Base-by-base conservation (phyloP, 768 basidiomycete species). In the Hysterangium stoloniferum region DNA sequence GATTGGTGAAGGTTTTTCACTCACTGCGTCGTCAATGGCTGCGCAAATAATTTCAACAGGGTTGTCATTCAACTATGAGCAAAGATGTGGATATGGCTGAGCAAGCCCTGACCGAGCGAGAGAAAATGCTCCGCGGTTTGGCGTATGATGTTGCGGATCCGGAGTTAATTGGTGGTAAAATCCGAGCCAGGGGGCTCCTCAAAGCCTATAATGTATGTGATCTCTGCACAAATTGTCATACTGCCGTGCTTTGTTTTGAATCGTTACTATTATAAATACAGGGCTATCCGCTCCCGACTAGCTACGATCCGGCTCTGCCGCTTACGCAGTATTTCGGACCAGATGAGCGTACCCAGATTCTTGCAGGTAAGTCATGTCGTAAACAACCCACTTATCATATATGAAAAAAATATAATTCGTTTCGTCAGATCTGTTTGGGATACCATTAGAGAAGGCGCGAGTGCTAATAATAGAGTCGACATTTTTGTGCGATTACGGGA, bases 391-490 rank as follows among this genome's bases (percentile, higher is more conserved):
- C n/a, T n/a, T n/a, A n/a, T n/a, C n/a, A n/a, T n/a, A n/a, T n/a
- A n/a, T n/a, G n/a, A n/a, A n/a, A n/a, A n/a, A n/a, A n/a, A n/a
- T n/a, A n/a, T n/a, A n/a, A n/a, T n/a, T n/a, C n/a, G n/a, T n/a
- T n/a, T n/a, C n/a, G n/a, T n/a, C n/a, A n/a, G 56, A 57, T 19
- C 40, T 57, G 15, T 56, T 57, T 40, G 6, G 28, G 2, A 42
- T 56, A 15, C 15, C 45, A 9, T 35, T 56, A n/a, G 52, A 48
- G 12, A 48, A 53, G n/a, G 35, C 33, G 3, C 15, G 9, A 20
- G n/a, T 17, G 32, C 22, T 57, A 29, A 22, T 9, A 13, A 53
- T 55, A 37, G 54, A 55, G 48, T 46, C 54, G 27, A 49, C 54
- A 1, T 41, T 55, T 9, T 55, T 19, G 15, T 38, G 36, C 36